These are phyloP conservation scores for Saprolegnia parasitica DNA, from an alignment of 352 stramenopile genomes.

Conservation along the genomic window DNA sequence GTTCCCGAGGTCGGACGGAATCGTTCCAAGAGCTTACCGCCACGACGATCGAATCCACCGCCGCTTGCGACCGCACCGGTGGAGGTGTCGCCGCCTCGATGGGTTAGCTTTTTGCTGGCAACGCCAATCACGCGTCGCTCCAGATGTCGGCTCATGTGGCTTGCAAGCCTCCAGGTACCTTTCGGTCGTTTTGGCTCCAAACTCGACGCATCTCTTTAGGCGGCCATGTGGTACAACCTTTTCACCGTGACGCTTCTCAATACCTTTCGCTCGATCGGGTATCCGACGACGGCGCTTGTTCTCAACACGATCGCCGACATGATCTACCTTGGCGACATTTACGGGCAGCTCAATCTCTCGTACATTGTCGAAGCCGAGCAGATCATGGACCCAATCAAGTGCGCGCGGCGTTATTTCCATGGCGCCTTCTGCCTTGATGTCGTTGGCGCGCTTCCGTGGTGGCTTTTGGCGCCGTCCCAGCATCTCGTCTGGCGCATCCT, in stretches of 20 bases:
- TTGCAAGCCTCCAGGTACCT: not conserved
- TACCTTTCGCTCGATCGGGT: conserved; percentile 12
- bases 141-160: not conserved
- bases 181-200: not conserved
- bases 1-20: too few relatives aligned
- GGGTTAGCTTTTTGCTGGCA: not conserved
- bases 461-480: conserved; percentile 3
- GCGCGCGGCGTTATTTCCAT: conserved; percentile 4
- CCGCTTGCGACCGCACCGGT: too few relatives aligned
- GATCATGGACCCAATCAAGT: conserved; percentile 14
- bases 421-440: conserved; percentile 7
- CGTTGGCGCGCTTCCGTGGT: conserved; percentile 19
- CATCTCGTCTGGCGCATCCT: conserved; percentile 4
- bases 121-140: not conserved
- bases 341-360: conserved; percentile 20
- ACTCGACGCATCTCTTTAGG: conserved; percentile 8
- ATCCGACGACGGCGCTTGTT: not conserved
- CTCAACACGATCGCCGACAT: conserved; percentile 16
- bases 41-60: too few relatives aligned
- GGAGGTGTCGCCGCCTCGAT: too few relatives aligned
- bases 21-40: too few relatives aligned
- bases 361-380: conserved; percentile 23
- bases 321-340: conserved; percentile 12
- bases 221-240: conserved; percentile 11
- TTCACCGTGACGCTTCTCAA: conserved; percentile 12